These are phyloP conservation scores for Lepidopterella palustris DNA, from an alignment of 495 filamentous ascomycete species.

Conservation along the genomic window DNA sequence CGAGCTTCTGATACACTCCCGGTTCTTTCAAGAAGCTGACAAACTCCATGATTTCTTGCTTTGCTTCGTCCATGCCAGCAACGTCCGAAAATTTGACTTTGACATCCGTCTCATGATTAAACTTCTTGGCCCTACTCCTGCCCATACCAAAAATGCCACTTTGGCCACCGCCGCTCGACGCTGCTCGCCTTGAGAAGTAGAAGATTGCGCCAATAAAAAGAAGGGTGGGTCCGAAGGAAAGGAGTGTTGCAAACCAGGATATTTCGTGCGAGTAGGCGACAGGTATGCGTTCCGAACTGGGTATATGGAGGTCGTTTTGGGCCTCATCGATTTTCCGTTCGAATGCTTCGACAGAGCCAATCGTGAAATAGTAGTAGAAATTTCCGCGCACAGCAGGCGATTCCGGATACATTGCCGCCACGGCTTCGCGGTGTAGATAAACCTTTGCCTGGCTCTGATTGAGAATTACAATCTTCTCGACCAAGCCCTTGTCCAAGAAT, in stretches of 20 bases:
- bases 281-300: constrained; percentile 76
- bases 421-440: constrained; percentile 75
- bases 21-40: constrained; percentile 92
- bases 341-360: constrained; percentile 89
- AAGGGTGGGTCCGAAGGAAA: constrained; percentile 80
- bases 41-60: constrained; percentile 98
- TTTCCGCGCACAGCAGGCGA: constrained; percentile 61
- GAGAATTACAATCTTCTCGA: constrained; percentile 82
- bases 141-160: constrained; percentile 90
- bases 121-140: constrained; percentile 89
- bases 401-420: constrained; percentile 71
- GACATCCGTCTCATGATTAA: constrained; percentile 93
- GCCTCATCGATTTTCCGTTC: constrained; percentile 81
- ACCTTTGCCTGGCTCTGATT: constrained; percentile 70
- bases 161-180: constrained; percentile 56
- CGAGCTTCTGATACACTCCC: constrained; percentile 81
- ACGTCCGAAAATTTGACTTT: constrained; percentile 97
- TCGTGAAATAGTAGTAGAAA: constrained; percentile 88
- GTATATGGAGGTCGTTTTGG: constrained; percentile 79
- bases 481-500: constrained; percentile 91
- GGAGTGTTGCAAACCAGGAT: constrained; percentile 51
- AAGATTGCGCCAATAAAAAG: constrained; percentile 74
- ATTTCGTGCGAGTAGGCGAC: constrained; percentile 78
- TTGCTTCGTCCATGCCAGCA: constrained; percentile 97
- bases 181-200: constrained; percentile 63